Conservation (phyloP, 768 basidiomycete species). For the Termitomyces sp. region DNA sequence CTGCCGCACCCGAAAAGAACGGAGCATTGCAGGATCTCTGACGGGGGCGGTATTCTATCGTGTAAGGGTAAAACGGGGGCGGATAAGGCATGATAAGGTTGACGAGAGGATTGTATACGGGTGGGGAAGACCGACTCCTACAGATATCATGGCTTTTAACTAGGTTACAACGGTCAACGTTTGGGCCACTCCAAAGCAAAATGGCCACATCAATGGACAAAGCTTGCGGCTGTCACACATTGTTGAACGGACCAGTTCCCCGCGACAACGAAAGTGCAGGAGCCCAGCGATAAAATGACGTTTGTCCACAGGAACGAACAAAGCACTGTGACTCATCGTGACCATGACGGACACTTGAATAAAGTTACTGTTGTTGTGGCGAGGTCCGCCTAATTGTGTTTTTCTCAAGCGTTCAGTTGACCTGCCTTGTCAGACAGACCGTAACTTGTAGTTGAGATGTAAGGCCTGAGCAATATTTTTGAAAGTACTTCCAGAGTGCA, state of each 20-base stretch:
- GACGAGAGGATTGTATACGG: neutral
- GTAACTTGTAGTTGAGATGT: neutral
- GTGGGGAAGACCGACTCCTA: neutral
- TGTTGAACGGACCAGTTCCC: constrained; percentile 1
- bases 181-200: constrained; percentile 12
- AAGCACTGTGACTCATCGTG: neutral
- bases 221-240: constrained; percentile 7
- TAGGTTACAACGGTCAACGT: constrained; percentile 3
- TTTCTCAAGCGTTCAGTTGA: neutral
- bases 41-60: neutral
- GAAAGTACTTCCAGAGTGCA: neutral
- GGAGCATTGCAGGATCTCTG: neutral
- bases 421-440: neutral
- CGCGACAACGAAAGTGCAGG: neutral
- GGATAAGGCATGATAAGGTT: neutral
- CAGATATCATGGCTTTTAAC: constrained; percentile 1
- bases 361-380: neutral
- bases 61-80: neutral
- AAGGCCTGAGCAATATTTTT: no score
- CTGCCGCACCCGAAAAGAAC: neutral
- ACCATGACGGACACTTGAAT: no score
- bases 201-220: constrained; percentile 14
- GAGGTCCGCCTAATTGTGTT: neutral
- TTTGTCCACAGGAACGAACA: neutral
- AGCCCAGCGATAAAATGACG: neutral